phyloP scores from a whole-genome alignment of 192 early-diverging fungal genomes.

The Gryganskiella cystojenkinii region DNA sequence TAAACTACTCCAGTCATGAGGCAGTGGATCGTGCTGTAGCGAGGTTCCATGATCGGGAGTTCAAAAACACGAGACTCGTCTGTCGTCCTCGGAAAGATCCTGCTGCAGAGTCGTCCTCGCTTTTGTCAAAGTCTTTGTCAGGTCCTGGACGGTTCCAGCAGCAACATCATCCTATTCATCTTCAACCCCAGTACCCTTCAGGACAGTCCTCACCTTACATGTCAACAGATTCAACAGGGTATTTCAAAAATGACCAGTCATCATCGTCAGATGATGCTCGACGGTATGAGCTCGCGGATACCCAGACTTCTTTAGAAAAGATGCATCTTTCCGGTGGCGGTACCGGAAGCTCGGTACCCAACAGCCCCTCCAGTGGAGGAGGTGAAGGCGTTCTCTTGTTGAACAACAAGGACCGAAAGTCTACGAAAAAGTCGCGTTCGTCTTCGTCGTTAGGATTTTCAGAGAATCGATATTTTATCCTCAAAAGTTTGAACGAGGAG shows the following conservation, averaged over 20 bases:
- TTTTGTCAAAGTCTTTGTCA: conserved; percentile 1
- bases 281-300: conserved; percentile 16
- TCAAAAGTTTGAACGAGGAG: conserved; percentile 61
- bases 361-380: conserved; percentile 35
- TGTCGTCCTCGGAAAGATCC: conserved; percentile 60
- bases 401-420: not conserved
- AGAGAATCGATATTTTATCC: conserved; percentile 57
- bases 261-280: not conserved
- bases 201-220: conserved; percentile 16
- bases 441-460: conserved; percentile 38
- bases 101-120: conserved; percentile 14
- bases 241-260: not conserved
- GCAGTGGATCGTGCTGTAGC: conserved; percentile 55
- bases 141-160: not conserved
- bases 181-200: not conserved
- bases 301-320: conserved; percentile 20
- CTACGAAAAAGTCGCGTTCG: conserved; percentile 34
- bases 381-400: not conserved
- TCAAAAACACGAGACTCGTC: conserved; percentile 55
- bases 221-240: conserved; percentile 6
- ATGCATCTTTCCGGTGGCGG: conserved; percentile 34
- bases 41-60: conserved; percentile 59
- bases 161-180: conserved; percentile 1
- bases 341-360: conserved; percentile 19
- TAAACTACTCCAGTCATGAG: conserved; percentile 60